A percentile compares a stretch with the other conserved stretches of the same genome.
Conservation (phyloP, 768 basidiomycete genomes). For the Scleroderma bovista region DNA sequence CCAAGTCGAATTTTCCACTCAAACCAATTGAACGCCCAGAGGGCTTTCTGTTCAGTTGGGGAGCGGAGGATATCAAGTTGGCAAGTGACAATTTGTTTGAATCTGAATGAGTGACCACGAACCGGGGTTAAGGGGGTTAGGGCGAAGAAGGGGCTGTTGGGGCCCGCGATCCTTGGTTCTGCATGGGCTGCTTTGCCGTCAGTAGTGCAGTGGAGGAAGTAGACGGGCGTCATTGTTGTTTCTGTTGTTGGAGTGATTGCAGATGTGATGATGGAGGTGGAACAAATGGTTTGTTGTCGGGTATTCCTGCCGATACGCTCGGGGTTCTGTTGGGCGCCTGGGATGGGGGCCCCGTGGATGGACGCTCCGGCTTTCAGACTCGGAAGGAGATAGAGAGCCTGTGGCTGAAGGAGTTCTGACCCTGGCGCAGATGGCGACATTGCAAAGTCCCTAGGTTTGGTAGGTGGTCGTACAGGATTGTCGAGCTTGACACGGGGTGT, state of each 20-base stretch:
- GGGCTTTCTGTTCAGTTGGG: conserved; percentile 67
- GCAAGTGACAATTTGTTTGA: conserved; percentile 76
- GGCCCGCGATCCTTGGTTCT: conserved; percentile 12
- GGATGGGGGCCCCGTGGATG: conserved; percentile 57
- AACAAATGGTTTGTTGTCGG: conserved; percentile 25
- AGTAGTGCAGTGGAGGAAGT: no score
- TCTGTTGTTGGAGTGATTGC: conserved; percentile 4
- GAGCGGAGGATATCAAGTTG: conserved; percentile 65
- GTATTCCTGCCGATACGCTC: conserved; percentile 32
- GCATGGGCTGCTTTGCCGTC: no score
- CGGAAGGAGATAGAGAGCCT: conserved; percentile 53
- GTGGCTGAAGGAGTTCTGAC: conserved; percentile 33
- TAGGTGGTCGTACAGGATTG: conserved; percentile 3
- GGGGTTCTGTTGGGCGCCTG: conserved; percentile 43
- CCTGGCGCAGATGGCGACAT: conserved; percentile 31
- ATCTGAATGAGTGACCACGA: conserved; percentile 48
- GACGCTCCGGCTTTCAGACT: conserved; percentile 58
- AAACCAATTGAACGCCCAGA: conserved; percentile 69
- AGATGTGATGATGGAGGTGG: conserved; percentile 25
- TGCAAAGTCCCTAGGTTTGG: background rate
- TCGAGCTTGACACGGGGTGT: conserved; percentile 9
- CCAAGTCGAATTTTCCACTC: conserved; percentile 66
- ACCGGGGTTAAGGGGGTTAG: conserved; percentile 13
- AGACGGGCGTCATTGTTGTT: no score
- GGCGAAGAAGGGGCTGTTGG: conserved; percentile 5